phyloP scores from a whole-genome alignment of 306 rosid species.

The Cajanus cajan region DNA sequence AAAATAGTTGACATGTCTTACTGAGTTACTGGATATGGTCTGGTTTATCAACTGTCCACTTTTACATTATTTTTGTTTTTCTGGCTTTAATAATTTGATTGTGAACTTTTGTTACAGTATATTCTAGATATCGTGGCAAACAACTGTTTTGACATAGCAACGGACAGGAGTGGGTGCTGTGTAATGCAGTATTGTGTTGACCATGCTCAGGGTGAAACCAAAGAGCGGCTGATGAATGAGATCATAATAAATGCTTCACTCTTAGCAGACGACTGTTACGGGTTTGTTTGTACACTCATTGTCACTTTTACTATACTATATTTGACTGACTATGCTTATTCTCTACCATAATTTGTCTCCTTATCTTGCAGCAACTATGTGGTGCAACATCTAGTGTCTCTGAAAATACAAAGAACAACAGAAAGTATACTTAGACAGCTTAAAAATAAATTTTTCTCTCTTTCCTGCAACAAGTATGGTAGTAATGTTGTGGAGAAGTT shows the following conservation, averaged over 20 bases:
- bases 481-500: slow-evolving; percentile 68
- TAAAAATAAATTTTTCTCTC: slow-evolving; percentile 30
- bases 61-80: background rate
- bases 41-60: background rate
- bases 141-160: slow-evolving; percentile 42
- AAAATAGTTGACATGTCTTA: background rate
- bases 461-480: slow-evolving; percentile 52
- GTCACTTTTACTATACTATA: background rate
- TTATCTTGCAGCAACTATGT: slow-evolving; percentile 51
- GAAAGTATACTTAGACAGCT: slow-evolving; percentile 34
- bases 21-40: background rate
- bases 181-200: slow-evolving; percentile 52
- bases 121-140: slow-evolving; percentile 38
- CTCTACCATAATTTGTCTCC: background rate
- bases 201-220: slow-evolving; percentile 35
- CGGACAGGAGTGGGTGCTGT: slow-evolving; percentile 52
- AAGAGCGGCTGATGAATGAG: slow-evolving; percentile 26
- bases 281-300: slow-evolving; percentile 41
- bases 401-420: slow-evolving; percentile 29
- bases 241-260: slow-evolving; percentile 31
- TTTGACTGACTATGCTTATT: background rate
- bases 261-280: slow-evolving; percentile 47
- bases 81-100: slow-evolving; percentile 24
- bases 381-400: slow-evolving; percentile 47
- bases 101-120: slow-evolving; percentile 33